Conservation (phyloP, 495 filamentous ascomycete species). For the Bathelium albidoporum region DNA sequence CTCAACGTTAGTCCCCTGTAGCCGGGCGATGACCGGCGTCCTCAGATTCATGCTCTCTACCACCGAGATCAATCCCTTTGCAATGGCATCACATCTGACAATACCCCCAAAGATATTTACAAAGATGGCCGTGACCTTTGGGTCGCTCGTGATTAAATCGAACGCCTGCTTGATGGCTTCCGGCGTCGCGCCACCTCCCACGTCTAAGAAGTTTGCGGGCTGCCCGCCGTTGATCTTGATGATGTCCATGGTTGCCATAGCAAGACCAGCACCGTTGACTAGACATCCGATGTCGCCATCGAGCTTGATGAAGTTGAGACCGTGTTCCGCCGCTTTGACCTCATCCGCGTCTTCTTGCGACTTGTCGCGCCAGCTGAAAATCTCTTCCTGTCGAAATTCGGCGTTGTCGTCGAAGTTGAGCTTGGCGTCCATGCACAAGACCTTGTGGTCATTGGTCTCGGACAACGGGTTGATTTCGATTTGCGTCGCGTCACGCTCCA, state of each 20-base stretch:
- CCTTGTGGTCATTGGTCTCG: conserved; percentile 94
- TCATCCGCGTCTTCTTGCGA: conserved; percentile 95
- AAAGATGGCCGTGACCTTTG: conserved; percentile 97
- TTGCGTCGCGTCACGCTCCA: conserved; percentile 95
- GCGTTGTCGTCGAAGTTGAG: conserved; percentile 97
- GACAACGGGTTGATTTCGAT: conserved; percentile 99
- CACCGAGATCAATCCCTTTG: conserved; percentile 87
- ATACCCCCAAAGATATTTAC: conserved; percentile 99
- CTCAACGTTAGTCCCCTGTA: conserved; percentile 99
- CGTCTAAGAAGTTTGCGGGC: conserved; percentile 97
- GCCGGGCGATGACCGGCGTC: conserved; percentile 88
- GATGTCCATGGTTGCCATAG: conserved; percentile 99
- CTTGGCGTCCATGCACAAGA: conserved; percentile 98
- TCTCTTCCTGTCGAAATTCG: conserved; percentile 92
- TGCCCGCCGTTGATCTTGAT: conserved; percentile 97
- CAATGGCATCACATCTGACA: conserved; percentile 95
- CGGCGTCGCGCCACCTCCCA: conserved; percentile 92
- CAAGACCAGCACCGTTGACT: conserved; percentile 96
- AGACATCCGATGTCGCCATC: conserved; percentile 98
- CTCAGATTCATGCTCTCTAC: conserved; percentile 88
- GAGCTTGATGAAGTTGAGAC: conserved; percentile 99
- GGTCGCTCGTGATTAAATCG: conserved; percentile 94
- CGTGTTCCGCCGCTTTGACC: conserved; percentile 86
- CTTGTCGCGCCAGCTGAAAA: conserved; percentile 86
- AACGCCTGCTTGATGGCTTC: conserved; percentile 96